Evolutionary conservation across 495 filamentous ascomycete genomes (phyloP).

Genomic region (Gamarada debralockiae): DNA sequence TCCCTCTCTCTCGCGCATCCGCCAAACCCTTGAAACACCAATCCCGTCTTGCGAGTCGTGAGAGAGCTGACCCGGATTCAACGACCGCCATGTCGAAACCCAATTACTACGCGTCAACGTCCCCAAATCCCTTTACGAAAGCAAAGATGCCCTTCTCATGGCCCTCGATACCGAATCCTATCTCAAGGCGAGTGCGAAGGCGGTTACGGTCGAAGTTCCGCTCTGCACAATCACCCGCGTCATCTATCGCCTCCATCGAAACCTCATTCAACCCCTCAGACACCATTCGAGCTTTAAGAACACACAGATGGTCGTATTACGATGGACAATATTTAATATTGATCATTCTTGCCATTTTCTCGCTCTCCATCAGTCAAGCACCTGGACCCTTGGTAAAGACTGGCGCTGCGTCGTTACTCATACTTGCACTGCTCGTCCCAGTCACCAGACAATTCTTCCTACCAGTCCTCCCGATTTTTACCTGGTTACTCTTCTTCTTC

Average conservation of each 20-base stretch:
- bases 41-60: not conserved
- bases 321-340: constrained; percentile 83
- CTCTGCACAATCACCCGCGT: constrained; percentile 64
- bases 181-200: constrained; percentile 70
- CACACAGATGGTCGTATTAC: constrained; percentile 77
- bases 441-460: constrained; percentile 87
- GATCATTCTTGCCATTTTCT: constrained; percentile 71
- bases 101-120: constrained; percentile 11
- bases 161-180: constrained; percentile 41
- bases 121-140: constrained; percentile 19
- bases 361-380: constrained; percentile 70
- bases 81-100: constrained; percentile 14
- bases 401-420: constrained; percentile 57
- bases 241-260: constrained; percentile 69
- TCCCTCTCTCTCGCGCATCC: constrained; percentile 2
- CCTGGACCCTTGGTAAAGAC: constrained; percentile 72
- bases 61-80: not conserved
- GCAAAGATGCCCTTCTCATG: constrained; percentile 26
- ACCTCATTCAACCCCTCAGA: constrained; percentile 76
- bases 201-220: constrained; percentile 72
- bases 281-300: constrained; percentile 65
- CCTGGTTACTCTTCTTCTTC: constrained; percentile 86
- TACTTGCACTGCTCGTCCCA: constrained; percentile 74
- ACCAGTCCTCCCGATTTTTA: constrained; percentile 77
- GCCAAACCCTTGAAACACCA: not conserved